phyloP scores from a whole-genome alignment of 2,329 filamentous ascomycete species.

The Cylindrodendrum hubeiense region DNA sequence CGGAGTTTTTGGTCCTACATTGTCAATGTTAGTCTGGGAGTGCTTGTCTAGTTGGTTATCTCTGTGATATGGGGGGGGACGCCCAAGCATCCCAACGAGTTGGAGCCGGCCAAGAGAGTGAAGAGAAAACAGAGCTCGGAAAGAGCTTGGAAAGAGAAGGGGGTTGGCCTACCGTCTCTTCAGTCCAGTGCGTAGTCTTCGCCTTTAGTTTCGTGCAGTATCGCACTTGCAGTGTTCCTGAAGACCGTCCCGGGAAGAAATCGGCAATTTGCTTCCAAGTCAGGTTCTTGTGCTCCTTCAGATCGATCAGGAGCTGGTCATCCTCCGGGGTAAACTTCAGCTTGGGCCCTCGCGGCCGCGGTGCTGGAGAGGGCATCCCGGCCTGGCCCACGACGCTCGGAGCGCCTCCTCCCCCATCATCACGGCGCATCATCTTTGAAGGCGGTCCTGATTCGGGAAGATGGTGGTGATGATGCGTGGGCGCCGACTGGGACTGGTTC shows the following conservation, averaged over 20 bases:
- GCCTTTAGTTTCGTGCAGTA: conserved; percentile 97
- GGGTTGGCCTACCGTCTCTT: conserved; percentile 81
- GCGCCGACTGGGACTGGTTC: conserved; percentile 55
- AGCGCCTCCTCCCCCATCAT: conserved; percentile 69
- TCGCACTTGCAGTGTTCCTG: conserved; percentile 90
- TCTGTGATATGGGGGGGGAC: neutral
- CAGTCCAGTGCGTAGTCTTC: conserved; percentile 93
- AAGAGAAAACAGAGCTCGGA: neutral
- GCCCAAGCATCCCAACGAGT: neutral
- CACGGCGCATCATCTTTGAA: conserved; percentile 74
- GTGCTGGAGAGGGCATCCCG: conserved; percentile 88
- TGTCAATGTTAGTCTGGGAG: conserved; percentile 19
- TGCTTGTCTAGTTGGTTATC: neutral
- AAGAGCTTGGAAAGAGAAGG: neutral
- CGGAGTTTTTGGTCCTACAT: conserved; percentile 81
- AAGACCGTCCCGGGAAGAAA: conserved; percentile 92
- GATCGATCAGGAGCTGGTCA: conserved; percentile 85
- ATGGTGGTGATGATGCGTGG: conserved; percentile 84
- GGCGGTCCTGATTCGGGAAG: conserved; percentile 80
- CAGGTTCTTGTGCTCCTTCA: conserved; percentile 94
- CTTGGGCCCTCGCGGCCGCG: conserved; percentile 86
- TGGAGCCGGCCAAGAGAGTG: neutral
- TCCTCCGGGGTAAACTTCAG: conserved; percentile 95
- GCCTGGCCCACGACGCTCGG: conserved; percentile 89
- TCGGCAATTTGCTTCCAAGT: conserved; percentile 99